These are phyloP conservation scores for Sphaerulina populicola DNA, from an alignment of 2,329 filamentous ascomycete species.

Conservation along the genomic window DNA sequence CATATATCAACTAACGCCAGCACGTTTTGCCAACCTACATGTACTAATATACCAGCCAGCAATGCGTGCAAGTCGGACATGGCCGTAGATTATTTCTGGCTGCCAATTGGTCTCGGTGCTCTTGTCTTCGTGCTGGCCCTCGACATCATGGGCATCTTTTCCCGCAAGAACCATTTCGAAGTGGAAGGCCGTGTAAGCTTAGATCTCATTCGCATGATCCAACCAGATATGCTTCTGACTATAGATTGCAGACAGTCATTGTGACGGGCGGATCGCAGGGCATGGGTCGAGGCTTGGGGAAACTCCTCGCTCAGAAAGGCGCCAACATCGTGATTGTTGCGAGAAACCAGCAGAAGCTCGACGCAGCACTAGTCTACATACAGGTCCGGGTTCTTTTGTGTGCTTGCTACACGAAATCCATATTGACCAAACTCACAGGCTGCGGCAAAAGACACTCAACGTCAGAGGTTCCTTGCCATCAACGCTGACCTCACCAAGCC, in stretches of 20 bases:
- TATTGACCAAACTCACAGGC: conserved; percentile 38
- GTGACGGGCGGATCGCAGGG: conserved; percentile 90
- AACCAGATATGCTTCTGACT: conserved; percentile 3
- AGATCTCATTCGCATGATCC: background rate
- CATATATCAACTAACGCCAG: too few relatives aligned
- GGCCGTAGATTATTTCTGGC: conserved; percentile 34
- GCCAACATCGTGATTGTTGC: conserved; percentile 82
- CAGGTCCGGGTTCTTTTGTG: conserved; percentile 41
- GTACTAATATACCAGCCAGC: too few relatives aligned
- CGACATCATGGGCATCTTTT: conserved; percentile 59
- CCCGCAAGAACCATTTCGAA: conserved; percentile 64
- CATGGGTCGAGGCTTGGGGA: conserved; percentile 70
- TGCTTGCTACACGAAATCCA: background rate
- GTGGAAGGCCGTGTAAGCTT: conserved; percentile 69
- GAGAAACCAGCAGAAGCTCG: conserved; percentile 65
- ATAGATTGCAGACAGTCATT: conserved; percentile 60
- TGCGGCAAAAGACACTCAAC: conserved; percentile 54
- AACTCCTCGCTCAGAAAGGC: conserved; percentile 69
- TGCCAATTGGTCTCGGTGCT: conserved; percentile 30
- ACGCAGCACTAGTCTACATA: conserved; percentile 58
- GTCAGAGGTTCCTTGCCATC: conserved; percentile 76
- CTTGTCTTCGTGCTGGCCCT: conserved; percentile 35
- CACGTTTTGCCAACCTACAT: too few relatives aligned
- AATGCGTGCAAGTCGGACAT: conserved; percentile 20
- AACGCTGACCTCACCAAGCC: conserved; percentile 69